Base-by-base conservation (phyloP, 2,329 filamentous ascomycete species). In the Fusarium brachygibbosum region DNA sequence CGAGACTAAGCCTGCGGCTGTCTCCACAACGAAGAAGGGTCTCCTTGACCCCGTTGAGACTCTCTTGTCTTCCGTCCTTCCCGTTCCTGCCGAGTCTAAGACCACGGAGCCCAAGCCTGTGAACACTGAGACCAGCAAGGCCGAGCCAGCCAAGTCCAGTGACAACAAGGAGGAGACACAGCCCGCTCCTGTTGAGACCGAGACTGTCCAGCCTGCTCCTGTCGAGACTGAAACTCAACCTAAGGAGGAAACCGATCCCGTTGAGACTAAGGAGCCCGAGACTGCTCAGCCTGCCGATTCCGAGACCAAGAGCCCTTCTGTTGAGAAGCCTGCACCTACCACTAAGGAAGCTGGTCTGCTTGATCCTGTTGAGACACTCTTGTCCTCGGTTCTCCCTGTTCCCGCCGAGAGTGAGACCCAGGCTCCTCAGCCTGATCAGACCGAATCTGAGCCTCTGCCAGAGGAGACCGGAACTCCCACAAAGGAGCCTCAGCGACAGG, bases 11-110 rank as follows among this genome's bases (percentile, higher is more conserved):
- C 60, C 60, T 9, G 46, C 38, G 12, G 37, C 46, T 13, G 53
- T 46, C 10, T 48, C 59, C 12, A 55, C 71, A 5, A 55, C 65
- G 3, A 61, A 66, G n/a, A 41, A 58, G 21, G 70, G 59, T n/a
- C 23, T 75, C 12, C 21, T 71, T n/a, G 67, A 72, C 16, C 69
- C 74, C 2, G 52, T 73, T 13, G 49, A 70, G 42, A 73, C 62
- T 29, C 42, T 71, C 28, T 16, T 74, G 9, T 67, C 51, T 48
- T 66, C 67, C 3, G 19, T 63, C 21, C 41, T 67, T 19, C 58
- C 70, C 10, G 59, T 57, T 6, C 46, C 70, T 5, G 57, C 28
- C 16, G 37, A 60, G 14, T 58, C 66, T 2, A 46, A 70, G 53
- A 68, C 66, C 8, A 64, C 48, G 3, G 38, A 46, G 13, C 51